A percentile compares a stretch with the other conserved stretches of the same genome.
Conservation (phyloP, 2,329 filamentous ascomycete species). For the Nothophoma quercina region DNA sequence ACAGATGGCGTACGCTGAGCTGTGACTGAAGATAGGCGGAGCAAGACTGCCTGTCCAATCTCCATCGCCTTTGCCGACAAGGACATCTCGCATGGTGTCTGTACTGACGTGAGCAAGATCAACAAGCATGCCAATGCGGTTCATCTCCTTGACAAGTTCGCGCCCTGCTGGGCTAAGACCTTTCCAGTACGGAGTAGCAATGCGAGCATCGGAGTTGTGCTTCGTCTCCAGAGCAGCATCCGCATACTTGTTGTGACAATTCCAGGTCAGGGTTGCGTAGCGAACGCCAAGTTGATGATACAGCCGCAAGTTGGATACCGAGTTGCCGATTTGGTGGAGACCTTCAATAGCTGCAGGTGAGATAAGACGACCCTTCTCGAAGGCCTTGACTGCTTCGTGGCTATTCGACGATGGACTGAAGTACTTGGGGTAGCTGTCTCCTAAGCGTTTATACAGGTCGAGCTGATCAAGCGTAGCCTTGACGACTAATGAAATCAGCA, state of each 20-base stretch:
- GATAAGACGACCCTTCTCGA: constrained; percentile 46
- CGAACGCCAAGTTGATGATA: constrained; percentile 82
- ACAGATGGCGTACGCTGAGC: constrained; percentile 79
- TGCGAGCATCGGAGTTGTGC: constrained; percentile 43
- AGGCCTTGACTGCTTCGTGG: constrained; percentile 66
- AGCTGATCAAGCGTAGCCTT: constrained; percentile 76
- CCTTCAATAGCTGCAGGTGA: constrained; percentile 60
- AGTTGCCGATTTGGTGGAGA: constrained; percentile 92
- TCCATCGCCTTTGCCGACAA: constrained; percentile 61
- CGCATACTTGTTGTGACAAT: constrained; percentile 89
- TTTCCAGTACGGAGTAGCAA: constrained; percentile 66
- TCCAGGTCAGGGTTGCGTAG: constrained; percentile 90
- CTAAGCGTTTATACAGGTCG: constrained; percentile 73
- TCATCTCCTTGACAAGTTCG: constrained; percentile 84
- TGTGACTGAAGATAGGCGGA: constrained; percentile 89
- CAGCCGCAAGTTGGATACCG: constrained; percentile 74
- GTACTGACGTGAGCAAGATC: constrained; percentile 81
- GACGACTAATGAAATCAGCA: constrained; percentile 58
- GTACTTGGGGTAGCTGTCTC: constrained; percentile 68
- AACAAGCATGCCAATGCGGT: constrained; percentile 91
- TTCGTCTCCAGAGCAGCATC: constrained; percentile 77
- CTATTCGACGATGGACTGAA: constrained; percentile 72
- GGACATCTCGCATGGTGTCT: constrained; percentile 85
- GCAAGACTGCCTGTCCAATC: constrained; percentile 77
- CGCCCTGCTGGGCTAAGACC: constrained; percentile 78